Percentiles rank a stretch among this genome's conserved stretches.
phyloP scores from a whole-genome alignment of 345 rosid species.

The Corchorus olitorius region DNA sequence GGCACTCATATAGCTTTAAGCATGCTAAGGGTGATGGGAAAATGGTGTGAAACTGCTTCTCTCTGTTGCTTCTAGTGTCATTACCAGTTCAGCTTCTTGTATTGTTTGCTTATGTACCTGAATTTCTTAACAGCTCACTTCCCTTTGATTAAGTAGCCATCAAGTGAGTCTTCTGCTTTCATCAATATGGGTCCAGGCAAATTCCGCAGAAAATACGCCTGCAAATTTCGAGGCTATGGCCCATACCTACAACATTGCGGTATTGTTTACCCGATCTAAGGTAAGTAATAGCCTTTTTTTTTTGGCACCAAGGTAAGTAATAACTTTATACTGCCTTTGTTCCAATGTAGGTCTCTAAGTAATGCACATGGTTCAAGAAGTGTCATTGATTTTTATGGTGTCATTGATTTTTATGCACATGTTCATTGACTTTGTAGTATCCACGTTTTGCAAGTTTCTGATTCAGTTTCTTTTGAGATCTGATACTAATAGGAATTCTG shows the following conservation, averaged over 20 bases:
- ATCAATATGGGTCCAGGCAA: conserved; percentile 89
- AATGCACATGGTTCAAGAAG: not conserved
- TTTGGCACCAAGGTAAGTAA: no score
- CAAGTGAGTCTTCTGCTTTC: conserved; percentile 93
- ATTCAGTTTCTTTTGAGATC: no score
- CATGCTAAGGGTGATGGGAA: conserved; percentile 52
- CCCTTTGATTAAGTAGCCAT: conserved; percentile 83
- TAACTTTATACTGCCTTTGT: conserved; percentile 4
- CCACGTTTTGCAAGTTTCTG: no score
- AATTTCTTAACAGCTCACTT: conserved; percentile 47
- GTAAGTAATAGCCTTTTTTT: no score
- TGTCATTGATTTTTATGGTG: not conserved
- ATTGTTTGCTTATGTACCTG: conserved; percentile 1
- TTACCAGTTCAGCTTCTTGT: conserved; percentile 7
- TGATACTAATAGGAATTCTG: no score
- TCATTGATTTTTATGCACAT: no score
- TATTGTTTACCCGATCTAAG: conserved; percentile 80
- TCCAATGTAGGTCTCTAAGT: not conserved
- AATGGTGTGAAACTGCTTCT: conserved; percentile 42
- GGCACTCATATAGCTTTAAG: conserved; percentile 56
- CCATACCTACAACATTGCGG: conserved; percentile 65
- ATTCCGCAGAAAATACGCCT: conserved; percentile 71
- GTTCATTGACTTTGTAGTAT: no score
- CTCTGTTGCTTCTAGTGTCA: not conserved
- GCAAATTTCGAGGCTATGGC: conserved; percentile 90